Evolutionary conservation across 176 grass and related monocot species (phyloP).

Genomic region (Triticum dicoccoides): DNA sequence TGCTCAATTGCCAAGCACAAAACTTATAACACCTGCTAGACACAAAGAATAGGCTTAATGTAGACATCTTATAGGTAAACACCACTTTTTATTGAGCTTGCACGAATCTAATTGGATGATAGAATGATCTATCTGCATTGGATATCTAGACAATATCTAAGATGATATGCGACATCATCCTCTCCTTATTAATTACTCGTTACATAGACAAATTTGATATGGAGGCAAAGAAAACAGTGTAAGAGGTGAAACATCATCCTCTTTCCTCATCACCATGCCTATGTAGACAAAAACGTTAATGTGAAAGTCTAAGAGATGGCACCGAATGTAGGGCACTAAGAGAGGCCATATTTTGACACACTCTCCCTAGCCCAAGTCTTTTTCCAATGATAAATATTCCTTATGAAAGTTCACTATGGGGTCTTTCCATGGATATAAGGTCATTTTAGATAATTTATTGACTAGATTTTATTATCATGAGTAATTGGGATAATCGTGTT

Average conservation of each 20-base stretch:
- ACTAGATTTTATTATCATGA: neutral
- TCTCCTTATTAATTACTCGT: neutral
- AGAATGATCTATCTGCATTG: neutral
- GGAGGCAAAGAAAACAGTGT: neutral
- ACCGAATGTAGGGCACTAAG: neutral
- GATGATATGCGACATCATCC: neutral
- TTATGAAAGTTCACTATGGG: neutral
- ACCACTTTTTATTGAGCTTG: neutral
- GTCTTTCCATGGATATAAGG: neutral
- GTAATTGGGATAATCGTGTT: neutral
- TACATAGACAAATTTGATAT: neutral
- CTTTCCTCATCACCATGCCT: neutral
- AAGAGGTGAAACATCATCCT: neutral
- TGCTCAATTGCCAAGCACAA: too few relatives aligned
- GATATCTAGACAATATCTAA: neutral
- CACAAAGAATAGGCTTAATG: too few relatives aligned
- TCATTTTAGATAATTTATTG: neutral
- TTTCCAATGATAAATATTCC: neutral
- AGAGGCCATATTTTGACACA: neutral
- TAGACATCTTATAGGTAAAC: neutral
- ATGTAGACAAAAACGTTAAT: neutral
- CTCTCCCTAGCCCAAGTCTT: neutral
- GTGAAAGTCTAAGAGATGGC: neutral
- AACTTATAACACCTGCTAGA: too few relatives aligned
- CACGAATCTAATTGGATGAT: neutral